Base-by-base conservation (phyloP, 2,329 filamentous ascomycete species). In the Trichoderma brevicompactum region DNA sequence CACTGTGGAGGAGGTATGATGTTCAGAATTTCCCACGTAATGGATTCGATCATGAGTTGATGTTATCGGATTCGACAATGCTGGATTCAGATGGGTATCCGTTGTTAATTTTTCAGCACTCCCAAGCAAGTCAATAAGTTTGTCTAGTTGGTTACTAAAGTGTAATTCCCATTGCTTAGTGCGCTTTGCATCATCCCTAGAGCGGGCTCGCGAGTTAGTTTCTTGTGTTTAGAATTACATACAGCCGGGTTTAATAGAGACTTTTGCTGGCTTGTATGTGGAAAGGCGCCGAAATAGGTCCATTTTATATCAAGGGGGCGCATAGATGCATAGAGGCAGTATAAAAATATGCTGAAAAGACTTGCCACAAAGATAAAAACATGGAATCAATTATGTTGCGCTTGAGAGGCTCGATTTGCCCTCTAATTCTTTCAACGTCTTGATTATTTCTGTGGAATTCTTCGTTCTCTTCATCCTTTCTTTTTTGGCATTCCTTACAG, bases 101-200 rank as follows among this genome's bases (percentile, higher is more conserved):
- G 9, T 38, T 36, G 5, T 9, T 13, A 9, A 34, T 5, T 2
- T 19, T 32, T 38, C 32, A 17, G n/a, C 5, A 5, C 5, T 52
- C 7, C n/a, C 50, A 23, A 54, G 12, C 17, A 54, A 15, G 1
- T 40, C 50, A 28, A 54, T 54, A 2, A 40, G 10, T 10, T 40
- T 40, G 17, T 40, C 17, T 13, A 54, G 3, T 28, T 54, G 10
- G 5, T 10, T 40, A 40, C 17, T 40, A n/a, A 54, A 54, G 2
- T 54, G 50, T 7, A 23, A 23, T 7, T 54, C 50, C 50, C 36
- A 54, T 19, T 40, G 36, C 5, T 28, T 10, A 2, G 50, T 40
- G 10, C 50, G 50, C n/a, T 54, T 54, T 15, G 50, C 19, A 6
- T 54, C 50, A 54, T 23, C 50, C 50, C 50, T 54, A 40, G 8